Percentiles rank a stretch among this genome's conserved stretches.
Conservation (phyloP, 2,329 filamentous ascomycete species). For the Diaporthe ilicicola region DNA sequence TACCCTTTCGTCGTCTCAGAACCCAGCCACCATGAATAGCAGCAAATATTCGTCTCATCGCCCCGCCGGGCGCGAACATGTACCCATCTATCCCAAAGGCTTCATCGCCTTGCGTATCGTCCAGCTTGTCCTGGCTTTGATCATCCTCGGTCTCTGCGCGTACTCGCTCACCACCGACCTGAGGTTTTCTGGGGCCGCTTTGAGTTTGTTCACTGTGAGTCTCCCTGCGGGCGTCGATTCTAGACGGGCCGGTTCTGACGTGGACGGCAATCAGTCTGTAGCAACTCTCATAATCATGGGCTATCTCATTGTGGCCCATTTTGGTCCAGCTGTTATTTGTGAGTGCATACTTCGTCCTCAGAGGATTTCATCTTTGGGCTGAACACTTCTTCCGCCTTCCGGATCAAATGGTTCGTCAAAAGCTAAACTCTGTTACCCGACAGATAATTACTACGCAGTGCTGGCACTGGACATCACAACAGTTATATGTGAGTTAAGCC, state of each 20-base stretch:
- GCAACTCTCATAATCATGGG: slow-evolving; percentile 54
- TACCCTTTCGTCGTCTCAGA: neutral
- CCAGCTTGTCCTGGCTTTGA: slow-evolving; percentile 55
- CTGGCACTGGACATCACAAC: slow-evolving; percentile 60
- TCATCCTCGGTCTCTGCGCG: slow-evolving; percentile 56
- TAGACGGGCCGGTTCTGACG: slow-evolving; percentile 33
- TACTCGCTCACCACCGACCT: slow-evolving; percentile 49
- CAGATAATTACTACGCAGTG: slow-evolving; percentile 63
- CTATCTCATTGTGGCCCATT: slow-evolving; percentile 57
- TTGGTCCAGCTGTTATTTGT: slow-evolving; percentile 35
- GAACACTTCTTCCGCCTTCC: neutral
- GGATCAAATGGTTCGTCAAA: neutral
- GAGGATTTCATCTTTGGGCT: slow-evolving; percentile 32
- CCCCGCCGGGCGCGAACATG: slow-evolving; percentile 51
- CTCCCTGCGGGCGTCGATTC: neutral
- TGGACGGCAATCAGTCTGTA: slow-evolving; percentile 43
- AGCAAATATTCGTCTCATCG: slow-evolving; percentile 43
- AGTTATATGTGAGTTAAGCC: slow-evolving; percentile 59
- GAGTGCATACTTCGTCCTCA: slow-evolving; percentile 31
- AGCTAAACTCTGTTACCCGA: slow-evolving; percentile 30
- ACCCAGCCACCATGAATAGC: neutral
- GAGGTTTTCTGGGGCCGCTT: slow-evolving; percentile 46
- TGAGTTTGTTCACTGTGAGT: slow-evolving; percentile 52
- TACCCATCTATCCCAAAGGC: slow-evolving; percentile 54
- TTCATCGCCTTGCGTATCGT: slow-evolving; percentile 55